Conservation (phyloP, 2,329 filamentous ascomycete genomes). For the Alternaria brassicae region DNA sequence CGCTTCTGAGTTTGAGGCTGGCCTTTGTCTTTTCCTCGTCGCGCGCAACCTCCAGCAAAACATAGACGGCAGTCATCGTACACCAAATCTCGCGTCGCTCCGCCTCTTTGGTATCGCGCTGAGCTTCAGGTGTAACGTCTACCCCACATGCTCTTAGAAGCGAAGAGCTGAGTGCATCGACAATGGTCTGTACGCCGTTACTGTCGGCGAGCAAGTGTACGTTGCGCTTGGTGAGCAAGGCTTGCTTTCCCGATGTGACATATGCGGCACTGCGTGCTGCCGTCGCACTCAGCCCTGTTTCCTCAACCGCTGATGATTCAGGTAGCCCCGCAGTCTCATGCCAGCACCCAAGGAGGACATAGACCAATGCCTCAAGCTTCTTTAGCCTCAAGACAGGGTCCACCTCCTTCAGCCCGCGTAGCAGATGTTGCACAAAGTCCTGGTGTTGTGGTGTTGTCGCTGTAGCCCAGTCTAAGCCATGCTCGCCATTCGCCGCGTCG, state of each 20-base stretch:
- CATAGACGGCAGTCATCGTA: slow-evolving; percentile 57
- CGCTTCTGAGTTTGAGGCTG: slow-evolving; percentile 59
- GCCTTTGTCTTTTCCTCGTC: slow-evolving; percentile 48
- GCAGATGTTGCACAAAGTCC: slow-evolving; percentile 62
- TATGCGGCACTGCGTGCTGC: slow-evolving; percentile 25
- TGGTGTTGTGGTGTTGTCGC: slow-evolving; percentile 63
- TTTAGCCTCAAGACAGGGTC: slow-evolving; percentile 44
- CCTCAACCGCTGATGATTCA: slow-evolving; percentile 12
- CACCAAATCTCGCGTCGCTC: slow-evolving; percentile 58
- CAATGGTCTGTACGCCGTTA: slow-evolving; percentile 52
- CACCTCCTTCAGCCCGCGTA: slow-evolving; percentile 41
- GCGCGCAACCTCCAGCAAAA: slow-evolving; percentile 57
- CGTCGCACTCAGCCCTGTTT: slow-evolving; percentile 7
- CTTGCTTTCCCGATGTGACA: slow-evolving; percentile 50
- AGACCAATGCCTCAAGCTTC: slow-evolving; percentile 54
- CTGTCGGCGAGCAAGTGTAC: slow-evolving; percentile 52
- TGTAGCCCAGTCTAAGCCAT: slow-evolving; percentile 69
- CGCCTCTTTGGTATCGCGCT: slow-evolving; percentile 47
- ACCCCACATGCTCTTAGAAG: slow-evolving; percentile 43
- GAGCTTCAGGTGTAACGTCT: slow-evolving; percentile 30
- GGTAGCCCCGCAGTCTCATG: slow-evolving; percentile 58
- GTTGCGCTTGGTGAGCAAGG: slow-evolving; percentile 56
- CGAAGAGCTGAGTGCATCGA: slow-evolving; percentile 48
- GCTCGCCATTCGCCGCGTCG: slow-evolving; percentile 50
- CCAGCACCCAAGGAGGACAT: slow-evolving; percentile 58